These are phyloP conservation scores for Colletotrichum ledebouriae DNA, from an alignment of 2,329 filamentous ascomycete species.

Conservation along the genomic window DNA sequence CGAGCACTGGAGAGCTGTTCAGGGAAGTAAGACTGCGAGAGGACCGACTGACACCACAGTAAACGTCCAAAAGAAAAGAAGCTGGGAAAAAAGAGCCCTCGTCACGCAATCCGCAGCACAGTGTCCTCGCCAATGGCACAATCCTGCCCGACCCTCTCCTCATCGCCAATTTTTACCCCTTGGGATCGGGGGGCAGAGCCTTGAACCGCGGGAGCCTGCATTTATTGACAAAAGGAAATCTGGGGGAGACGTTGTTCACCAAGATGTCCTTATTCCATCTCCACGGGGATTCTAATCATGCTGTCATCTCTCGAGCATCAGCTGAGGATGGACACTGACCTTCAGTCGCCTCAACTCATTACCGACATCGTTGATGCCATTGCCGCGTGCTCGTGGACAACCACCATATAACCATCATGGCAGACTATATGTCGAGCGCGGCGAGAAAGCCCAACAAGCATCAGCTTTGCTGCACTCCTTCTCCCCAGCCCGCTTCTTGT, in stretches of 20 bases:
- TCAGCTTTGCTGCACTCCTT: constrained; percentile 10
- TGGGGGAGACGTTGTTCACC: constrained; percentile 31
- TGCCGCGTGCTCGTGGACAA: constrained; percentile 14
- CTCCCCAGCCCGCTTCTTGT: constrained; percentile 16
- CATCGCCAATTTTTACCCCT: constrained; percentile 37
- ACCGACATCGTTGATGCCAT: constrained; percentile 30
- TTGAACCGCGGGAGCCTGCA: constrained; percentile 40
- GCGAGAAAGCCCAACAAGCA: constrained; percentile 31
- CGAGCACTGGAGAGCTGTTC: constrained; percentile 26
- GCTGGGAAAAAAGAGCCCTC: constrained; percentile 7
- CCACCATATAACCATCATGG: constrained; percentile 5
- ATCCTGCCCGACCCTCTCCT: constrained; percentile 34
- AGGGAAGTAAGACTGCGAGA: constrained; percentile 22
- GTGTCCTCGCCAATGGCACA: constrained; percentile 32
- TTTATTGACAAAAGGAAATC: constrained; percentile 40
- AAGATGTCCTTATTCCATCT: constrained; percentile 4
- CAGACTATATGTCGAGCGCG: constrained; percentile 7
- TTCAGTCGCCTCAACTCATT: constrained; percentile 24
- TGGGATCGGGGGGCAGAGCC: constrained; percentile 26
- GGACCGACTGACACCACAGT: constrained; percentile 1
- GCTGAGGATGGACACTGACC: constrained; percentile 26
- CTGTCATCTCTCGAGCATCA: constrained; percentile 37
- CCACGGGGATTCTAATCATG: constrained; percentile 29
- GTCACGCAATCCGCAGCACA: constrained; percentile 33
- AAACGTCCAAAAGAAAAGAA: constrained; percentile 8